Conservation (phyloP, 768 basidiomycete genomes). For the Lenzites betulinus region DNA sequence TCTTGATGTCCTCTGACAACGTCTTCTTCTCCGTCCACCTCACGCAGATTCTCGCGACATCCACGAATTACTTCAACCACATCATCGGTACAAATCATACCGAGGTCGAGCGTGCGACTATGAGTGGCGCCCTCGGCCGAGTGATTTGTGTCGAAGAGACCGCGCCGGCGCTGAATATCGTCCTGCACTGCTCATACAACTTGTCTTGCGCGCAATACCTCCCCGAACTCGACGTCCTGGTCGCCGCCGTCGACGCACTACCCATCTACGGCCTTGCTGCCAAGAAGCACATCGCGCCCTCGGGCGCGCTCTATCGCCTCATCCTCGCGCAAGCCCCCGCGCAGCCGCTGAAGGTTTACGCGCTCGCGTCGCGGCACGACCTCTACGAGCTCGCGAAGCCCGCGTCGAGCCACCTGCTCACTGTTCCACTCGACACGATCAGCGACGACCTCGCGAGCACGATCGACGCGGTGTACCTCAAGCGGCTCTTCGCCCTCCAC, state of each 20-base stretch:
- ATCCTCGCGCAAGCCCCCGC: slow-evolving; percentile 67
- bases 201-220: slow-evolving; percentile 73
- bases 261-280: slow-evolving; percentile 59
- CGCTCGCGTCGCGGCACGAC: slow-evolving; percentile 64
- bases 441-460: slow-evolving; percentile 67
- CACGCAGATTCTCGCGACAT: slow-evolving; percentile 41
- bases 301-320: slow-evolving; percentile 55
- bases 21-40: slow-evolving; percentile 84
- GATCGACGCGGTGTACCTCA: slow-evolving; percentile 76
- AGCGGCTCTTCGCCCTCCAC: slow-evolving; percentile 79
- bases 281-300: slow-evolving; percentile 45
- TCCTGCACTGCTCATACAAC: slow-evolving; percentile 71
- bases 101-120: background rate
- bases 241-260: slow-evolving; percentile 55
- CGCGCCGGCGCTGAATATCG: slow-evolving; percentile 64
- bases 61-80: background rate
- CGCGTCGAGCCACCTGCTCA: slow-evolving; percentile 71
- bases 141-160: slow-evolving; percentile 42
- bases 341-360: slow-evolving; percentile 69
- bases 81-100: background rate
- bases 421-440: slow-evolving; percentile 62
- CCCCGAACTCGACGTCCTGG: slow-evolving; percentile 59
- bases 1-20: slow-evolving; percentile 70
- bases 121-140: background rate
- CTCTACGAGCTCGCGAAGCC: slow-evolving; percentile 72